These are phyloP conservation scores for Phaffomyces antillensis DNA, from an alignment of 805 yeast genomes.

Conservation along the genomic window DNA sequence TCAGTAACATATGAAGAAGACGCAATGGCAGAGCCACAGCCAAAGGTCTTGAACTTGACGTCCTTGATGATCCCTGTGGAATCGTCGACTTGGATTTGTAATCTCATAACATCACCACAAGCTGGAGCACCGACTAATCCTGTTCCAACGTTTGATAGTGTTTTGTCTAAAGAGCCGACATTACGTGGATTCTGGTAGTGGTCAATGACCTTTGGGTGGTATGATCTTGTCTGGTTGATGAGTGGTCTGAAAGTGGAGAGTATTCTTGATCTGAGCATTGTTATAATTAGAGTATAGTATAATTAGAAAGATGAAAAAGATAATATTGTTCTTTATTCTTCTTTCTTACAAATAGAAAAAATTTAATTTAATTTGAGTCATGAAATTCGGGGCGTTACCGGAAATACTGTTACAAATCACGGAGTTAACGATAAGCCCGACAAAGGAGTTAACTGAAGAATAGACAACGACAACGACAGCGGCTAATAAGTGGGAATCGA, in stretches of 20 bases:
- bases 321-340: constrained; percentile 9
- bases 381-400: too few relatives aligned
- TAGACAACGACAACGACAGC: too few relatives aligned
- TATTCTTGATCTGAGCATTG: too few relatives aligned
- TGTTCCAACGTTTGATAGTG: constrained; percentile 75
- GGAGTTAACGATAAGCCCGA: too few relatives aligned
- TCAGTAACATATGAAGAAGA: constrained; percentile 93
- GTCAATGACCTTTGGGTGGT: constrained; percentile 91
- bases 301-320: too few relatives aligned
- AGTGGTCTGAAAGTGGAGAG: constrained; percentile 8
- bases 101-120: constrained; percentile 98
- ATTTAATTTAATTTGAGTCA: too few relatives aligned
- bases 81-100: constrained; percentile 90
- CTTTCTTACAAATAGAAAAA: too few relatives aligned
- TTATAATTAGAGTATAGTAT: too few relatives aligned
- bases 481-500: too few relatives aligned
- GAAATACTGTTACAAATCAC: too few relatives aligned
- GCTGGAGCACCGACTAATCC: constrained; percentile 99
- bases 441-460: too few relatives aligned
- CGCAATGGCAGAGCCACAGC: constrained; percentile 99
- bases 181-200: constrained; percentile 96
- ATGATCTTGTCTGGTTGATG: constrained; percentile 32
- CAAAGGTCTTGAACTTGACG: constrained; percentile 96
- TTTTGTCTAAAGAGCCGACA: constrained; percentile 87
- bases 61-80: constrained; percentile 86